Conservation (phyloP, 495 filamentous ascomycete genomes). For the Penicillium psychrofluorescens region DNA sequence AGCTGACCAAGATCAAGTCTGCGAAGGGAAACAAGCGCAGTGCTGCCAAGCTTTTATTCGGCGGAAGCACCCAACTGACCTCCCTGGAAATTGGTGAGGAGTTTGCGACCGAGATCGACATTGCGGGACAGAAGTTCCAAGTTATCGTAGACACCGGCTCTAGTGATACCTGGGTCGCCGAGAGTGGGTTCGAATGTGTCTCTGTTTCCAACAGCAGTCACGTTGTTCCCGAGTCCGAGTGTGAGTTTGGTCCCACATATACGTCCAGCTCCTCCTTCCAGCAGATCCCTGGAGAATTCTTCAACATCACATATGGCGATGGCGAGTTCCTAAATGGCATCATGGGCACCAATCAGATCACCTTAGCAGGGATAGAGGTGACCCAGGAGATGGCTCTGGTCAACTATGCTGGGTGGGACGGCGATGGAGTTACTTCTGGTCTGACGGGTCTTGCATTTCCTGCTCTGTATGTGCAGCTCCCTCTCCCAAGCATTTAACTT, state of each 20-base stretch:
- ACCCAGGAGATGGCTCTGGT: slow-evolving; percentile 46
- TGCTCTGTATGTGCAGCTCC: slow-evolving; percentile 14
- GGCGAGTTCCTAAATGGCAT: slow-evolving; percentile 42
- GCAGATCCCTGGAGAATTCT: slow-evolving; percentile 38
- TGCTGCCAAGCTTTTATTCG: too few relatives aligned
- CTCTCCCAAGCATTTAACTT: background rate
- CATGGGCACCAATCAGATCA: slow-evolving; percentile 47
- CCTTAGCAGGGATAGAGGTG: slow-evolving; percentile 45
- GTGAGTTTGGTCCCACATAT: slow-evolving; percentile 44
- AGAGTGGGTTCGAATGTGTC: slow-evolving; percentile 38
- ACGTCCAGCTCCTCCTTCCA: slow-evolving; percentile 25
- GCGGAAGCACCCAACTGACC: background rate
- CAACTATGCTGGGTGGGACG: slow-evolving; percentile 36
- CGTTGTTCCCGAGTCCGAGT: slow-evolving; percentile 21
- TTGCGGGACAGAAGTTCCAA: slow-evolving; percentile 24
- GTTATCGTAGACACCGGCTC: slow-evolving; percentile 53
- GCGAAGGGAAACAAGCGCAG: too few relatives aligned
- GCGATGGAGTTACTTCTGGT: slow-evolving; percentile 37
- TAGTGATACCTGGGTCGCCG: slow-evolving; percentile 53
- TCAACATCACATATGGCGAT: slow-evolving; percentile 53
- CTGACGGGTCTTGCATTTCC: slow-evolving; percentile 54
- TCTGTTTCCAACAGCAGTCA: slow-evolving; percentile 19
- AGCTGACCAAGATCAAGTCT: too few relatives aligned
- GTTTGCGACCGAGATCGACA: slow-evolving; percentile 4
- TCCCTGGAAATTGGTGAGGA: background rate